Evolutionary conservation across 495 filamentous ascomycete species (phyloP).

Genomic region (Penicillium parvum): DNA sequence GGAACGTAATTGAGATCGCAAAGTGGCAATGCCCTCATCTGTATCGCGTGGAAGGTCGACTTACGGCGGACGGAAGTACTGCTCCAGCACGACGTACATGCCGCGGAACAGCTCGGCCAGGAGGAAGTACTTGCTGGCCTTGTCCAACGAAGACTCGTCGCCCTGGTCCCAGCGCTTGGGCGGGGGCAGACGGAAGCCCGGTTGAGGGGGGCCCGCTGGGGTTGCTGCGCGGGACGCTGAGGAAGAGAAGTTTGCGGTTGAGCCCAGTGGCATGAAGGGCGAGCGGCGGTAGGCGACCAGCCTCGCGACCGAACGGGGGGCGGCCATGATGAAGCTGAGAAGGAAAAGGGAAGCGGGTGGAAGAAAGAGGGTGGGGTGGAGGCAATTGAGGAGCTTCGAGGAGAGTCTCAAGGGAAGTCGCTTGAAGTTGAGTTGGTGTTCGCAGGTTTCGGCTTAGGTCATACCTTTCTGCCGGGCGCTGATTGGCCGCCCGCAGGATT

Average conservation of each 20-base stretch:
- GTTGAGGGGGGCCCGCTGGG: slow-evolving; percentile 69
- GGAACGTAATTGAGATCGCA: slow-evolving; percentile 5
- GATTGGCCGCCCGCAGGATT: slow-evolving; percentile 46
- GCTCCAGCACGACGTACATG: slow-evolving; percentile 97
- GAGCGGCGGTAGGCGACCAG: slow-evolving; percentile 49
- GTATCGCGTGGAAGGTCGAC: slow-evolving; percentile 32
- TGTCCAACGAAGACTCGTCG: slow-evolving; percentile 67
- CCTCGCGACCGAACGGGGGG: slow-evolving; percentile 48
- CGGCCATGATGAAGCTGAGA: slow-evolving; percentile 43
- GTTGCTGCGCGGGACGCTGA: slow-evolving; percentile 59
- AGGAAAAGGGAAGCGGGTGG: slow-evolving; percentile 19
- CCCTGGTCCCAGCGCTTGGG: slow-evolving; percentile 67
- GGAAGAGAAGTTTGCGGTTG: slow-evolving; percentile 59
- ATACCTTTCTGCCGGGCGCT: slow-evolving; percentile 40
- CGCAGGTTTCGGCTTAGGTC: slow-evolving; percentile 43
- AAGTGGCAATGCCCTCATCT: not conserved
- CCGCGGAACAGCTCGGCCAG: slow-evolving; percentile 91
- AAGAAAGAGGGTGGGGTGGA: slow-evolving; percentile 21
- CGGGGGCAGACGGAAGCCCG: slow-evolving; percentile 68
- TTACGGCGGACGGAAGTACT: slow-evolving; percentile 96
- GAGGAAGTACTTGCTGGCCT: slow-evolving; percentile 87
- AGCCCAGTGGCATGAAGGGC: slow-evolving; percentile 37
- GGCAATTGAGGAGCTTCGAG: slow-evolving; percentile 13
- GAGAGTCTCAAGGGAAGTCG: slow-evolving; percentile 12
- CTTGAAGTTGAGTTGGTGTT: slow-evolving; percentile 29